Percentiles rank a stretch among this genome's conserved stretches.
Evolutionary conservation across 495 filamentous ascomycete genomes (phyloP).

Genomic region (Aspergillus haitiensis): DNA sequence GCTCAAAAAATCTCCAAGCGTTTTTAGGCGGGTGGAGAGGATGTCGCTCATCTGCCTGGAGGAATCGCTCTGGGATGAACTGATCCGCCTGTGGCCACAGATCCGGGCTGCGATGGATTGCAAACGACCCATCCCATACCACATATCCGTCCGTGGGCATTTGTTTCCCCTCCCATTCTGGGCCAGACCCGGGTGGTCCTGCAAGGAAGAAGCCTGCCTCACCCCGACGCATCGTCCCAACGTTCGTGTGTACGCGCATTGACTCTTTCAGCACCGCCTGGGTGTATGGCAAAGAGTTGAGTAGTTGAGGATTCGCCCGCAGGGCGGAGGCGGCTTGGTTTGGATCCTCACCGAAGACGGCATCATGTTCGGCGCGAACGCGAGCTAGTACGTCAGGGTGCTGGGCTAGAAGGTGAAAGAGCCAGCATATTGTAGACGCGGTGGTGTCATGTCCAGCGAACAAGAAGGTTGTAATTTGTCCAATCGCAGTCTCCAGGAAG

Average conservation of each 20-base stretch:
- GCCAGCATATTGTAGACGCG: conserved; percentile 35
- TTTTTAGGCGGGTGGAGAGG: conserved; percentile 30
- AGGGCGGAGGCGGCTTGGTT: conserved; percentile 26
- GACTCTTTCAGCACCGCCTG: conserved; percentile 52
- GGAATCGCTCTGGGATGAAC: conserved; percentile 42
- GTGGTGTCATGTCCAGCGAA: conserved; percentile 37
- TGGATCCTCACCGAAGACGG: conserved; percentile 32
- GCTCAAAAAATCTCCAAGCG: conserved; percentile 44
- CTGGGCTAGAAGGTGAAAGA: conserved; percentile 47
- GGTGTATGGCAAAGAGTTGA: conserved; percentile 47
- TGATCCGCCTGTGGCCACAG: conserved; percentile 34
- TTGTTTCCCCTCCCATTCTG: conserved; percentile 18
- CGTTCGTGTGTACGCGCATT: conserved; percentile 45
- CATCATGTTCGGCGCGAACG: conserved; percentile 49
- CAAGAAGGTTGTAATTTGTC: conserved; percentile 25
- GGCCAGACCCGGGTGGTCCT: conserved; percentile 16
- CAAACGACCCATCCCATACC: conserved; percentile 25
- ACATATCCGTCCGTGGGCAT: conserved; percentile 35
- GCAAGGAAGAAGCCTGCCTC: conserved; percentile 31
- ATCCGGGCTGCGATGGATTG: conserved; percentile 25
- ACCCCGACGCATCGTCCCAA: conserved; percentile 38
- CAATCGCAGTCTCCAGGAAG: conserved; percentile 31
- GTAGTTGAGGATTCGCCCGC: conserved; percentile 30
- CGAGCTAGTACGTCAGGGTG: conserved; percentile 40
- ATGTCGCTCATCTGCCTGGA: conserved; percentile 16